Conservation (phyloP, 2,329 filamentous ascomycete genomes). For the Chalaropsis thielavioides region DNA sequence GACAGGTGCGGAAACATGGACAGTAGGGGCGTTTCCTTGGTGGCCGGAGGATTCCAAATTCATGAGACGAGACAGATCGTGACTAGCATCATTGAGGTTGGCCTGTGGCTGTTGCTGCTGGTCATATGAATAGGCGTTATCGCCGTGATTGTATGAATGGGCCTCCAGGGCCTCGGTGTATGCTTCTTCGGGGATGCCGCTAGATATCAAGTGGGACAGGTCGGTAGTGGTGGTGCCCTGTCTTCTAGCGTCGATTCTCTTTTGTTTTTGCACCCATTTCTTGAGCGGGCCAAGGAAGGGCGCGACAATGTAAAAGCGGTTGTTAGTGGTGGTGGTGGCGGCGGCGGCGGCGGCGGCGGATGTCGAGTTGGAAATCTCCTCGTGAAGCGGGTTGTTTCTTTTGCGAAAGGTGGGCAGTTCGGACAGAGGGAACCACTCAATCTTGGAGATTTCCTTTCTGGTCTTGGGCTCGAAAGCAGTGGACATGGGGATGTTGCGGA, state of each 20-base stretch:
- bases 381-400: conserved; percentile 32
- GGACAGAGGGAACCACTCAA: conserved; percentile 82
- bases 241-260: conserved; percentile 28
- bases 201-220: conserved; percentile 24
- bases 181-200: conserved; percentile 34
- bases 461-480: conserved; percentile 81
- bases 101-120: conserved; percentile 24
- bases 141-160: not conserved
- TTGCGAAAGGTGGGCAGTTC: conserved; percentile 73
- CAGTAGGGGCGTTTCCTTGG: not conserved
- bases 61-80: conserved; percentile 40
- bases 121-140: not conserved
- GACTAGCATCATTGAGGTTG: conserved; percentile 36
- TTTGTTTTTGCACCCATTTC: conserved; percentile 80
- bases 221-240: conserved; percentile 28
- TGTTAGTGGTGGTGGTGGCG: conserved; percentile 39
- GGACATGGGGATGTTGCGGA: conserved; percentile 74
- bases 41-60: conserved; percentile 27
- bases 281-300: conserved; percentile 76
- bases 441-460: conserved; percentile 93
- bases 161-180: conserved; percentile 24
- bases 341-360: conserved; percentile 27
- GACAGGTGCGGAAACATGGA: conserved; percentile 10
- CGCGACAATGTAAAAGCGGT: conserved; percentile 97
- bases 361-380: conserved; percentile 20